Conservation (phyloP, 2,329 filamentous ascomycete genomes). For the Lojkania enalia region DNA sequence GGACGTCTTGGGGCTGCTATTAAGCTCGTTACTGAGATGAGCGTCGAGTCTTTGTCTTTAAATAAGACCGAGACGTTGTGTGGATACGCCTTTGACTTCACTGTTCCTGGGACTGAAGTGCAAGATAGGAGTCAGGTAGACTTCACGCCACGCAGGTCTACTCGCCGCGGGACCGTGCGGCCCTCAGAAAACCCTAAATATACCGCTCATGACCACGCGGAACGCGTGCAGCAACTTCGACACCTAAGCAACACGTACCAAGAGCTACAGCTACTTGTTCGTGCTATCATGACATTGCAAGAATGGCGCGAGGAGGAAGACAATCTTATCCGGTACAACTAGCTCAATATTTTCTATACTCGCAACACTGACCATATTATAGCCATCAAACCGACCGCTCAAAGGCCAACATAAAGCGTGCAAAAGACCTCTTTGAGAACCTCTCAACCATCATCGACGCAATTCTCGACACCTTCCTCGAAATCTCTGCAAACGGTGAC, state of each 20-base stretch:
- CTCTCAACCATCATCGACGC: slow-evolving; percentile 45
- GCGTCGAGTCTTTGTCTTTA: slow-evolving; percentile 51
- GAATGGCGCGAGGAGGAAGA: slow-evolving; percentile 50
- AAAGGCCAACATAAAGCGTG: slow-evolving; percentile 28
- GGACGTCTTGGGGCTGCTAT: slow-evolving; percentile 60
- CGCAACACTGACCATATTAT: not conserved
- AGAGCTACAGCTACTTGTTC: slow-evolving; percentile 49
- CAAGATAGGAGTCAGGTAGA: slow-evolving; percentile 30
- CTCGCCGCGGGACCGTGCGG: slow-evolving; percentile 21
- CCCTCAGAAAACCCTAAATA: slow-evolving; percentile 27
- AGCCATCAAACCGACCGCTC: slow-evolving; percentile 12
- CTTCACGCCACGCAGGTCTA: slow-evolving; percentile 23
- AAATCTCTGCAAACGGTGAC: not conserved
- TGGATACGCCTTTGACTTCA: slow-evolving; percentile 44
- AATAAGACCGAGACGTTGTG: slow-evolving; percentile 47
- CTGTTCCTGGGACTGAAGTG: slow-evolving; percentile 26
- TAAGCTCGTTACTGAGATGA: slow-evolving; percentile 56
- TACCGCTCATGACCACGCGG: slow-evolving; percentile 23
- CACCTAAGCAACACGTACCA: slow-evolving; percentile 42
- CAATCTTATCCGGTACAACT: slow-evolving; percentile 35
- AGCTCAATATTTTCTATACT: slow-evolving; percentile 10
- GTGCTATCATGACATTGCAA: slow-evolving; percentile 47
- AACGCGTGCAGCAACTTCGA: slow-evolving; percentile 27
- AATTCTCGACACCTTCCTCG: slow-evolving; percentile 33
- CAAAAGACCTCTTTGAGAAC: slow-evolving; percentile 46